These are phyloP conservation scores for Schwanniomyces polymorphus DNA, from an alignment of 805 yeast genomes.

Conservation along the genomic window DNA sequence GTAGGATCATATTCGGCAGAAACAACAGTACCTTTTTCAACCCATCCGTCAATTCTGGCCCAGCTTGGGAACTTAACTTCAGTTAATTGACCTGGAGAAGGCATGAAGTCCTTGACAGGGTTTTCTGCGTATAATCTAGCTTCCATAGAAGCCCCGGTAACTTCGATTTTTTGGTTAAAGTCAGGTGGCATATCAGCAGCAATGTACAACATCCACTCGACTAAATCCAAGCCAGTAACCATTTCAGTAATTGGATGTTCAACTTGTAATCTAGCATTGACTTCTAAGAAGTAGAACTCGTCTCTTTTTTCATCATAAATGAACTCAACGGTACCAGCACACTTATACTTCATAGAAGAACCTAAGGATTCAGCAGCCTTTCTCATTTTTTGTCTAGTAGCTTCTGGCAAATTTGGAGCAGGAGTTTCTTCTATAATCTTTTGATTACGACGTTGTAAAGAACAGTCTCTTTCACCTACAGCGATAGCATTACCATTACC, in stretches of 20 bases:
- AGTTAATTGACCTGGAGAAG: constrained; percentile 92
- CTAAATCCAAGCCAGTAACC: constrained; percentile 92
- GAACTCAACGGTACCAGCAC: constrained; percentile 98
- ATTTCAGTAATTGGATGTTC: constrained; percentile 97
- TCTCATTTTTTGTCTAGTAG: constrained; percentile 73
- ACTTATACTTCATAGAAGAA: constrained; percentile 80
- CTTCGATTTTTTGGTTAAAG: constrained; percentile 56
- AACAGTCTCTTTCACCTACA: constrained; percentile 96
- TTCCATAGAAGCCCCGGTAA: constrained; percentile 92
- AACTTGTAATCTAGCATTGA: constrained; percentile 94
- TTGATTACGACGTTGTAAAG: constrained; percentile 95
- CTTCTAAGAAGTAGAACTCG: constrained; percentile 92
- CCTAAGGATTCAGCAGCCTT: constrained; percentile 84
- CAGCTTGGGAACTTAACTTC: constrained; percentile 83
- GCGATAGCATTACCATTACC: constrained; percentile 93
- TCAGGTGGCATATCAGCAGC: constrained; percentile 91
- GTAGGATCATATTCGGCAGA: constrained; percentile 97
- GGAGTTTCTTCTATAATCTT: constrained; percentile 97
- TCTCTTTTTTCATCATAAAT: constrained; percentile 85
- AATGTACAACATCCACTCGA: constrained; percentile 93
- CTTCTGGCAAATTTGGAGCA: constrained; percentile 87
- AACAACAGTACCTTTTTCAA: constrained; percentile 78
- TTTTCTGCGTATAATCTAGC: constrained; percentile 96
- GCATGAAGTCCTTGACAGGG: constrained; percentile 92
- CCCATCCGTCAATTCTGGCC: constrained; percentile 97